Conservation (phyloP, 345 rosid genomes). For the Durio zibethinus region DNA sequence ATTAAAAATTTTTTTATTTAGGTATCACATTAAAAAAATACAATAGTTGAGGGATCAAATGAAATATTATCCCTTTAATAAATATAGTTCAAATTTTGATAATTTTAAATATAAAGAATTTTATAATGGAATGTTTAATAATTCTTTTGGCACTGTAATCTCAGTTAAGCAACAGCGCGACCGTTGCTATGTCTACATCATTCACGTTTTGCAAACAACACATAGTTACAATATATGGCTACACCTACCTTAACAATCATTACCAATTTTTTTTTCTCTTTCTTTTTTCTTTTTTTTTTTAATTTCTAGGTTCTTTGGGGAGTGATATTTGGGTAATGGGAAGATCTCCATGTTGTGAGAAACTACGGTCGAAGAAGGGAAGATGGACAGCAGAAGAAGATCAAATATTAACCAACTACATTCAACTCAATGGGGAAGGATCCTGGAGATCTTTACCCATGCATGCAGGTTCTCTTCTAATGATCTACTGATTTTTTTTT, state of each 20-base stretch:
- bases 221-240: no score
- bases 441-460: constrained; percentile 86
- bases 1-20: no score
- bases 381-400: constrained; percentile 92
- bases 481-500: no score
- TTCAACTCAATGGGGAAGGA: constrained; percentile 73
- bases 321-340: constrained; percentile 36
- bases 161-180: not conserved
- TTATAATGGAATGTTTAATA: no score
- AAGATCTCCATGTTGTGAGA: constrained; percentile 88
- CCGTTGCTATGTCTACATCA: not conserved
- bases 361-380: constrained; percentile 74
- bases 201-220: not conserved
- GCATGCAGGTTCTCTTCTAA: constrained; percentile 52
- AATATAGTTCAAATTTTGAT: no score
- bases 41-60: no score
- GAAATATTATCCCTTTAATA: no score
- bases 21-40: no score
- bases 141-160: not conserved
- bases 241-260: no score
- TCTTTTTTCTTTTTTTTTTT: no score
- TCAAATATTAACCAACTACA: constrained; percentile 52
- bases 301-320: not conserved
- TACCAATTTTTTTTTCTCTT: no score
- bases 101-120: no score